Base-by-base conservation (phyloP, 768 basidiomycete species). In the Aureoboletus auriporus region DNA sequence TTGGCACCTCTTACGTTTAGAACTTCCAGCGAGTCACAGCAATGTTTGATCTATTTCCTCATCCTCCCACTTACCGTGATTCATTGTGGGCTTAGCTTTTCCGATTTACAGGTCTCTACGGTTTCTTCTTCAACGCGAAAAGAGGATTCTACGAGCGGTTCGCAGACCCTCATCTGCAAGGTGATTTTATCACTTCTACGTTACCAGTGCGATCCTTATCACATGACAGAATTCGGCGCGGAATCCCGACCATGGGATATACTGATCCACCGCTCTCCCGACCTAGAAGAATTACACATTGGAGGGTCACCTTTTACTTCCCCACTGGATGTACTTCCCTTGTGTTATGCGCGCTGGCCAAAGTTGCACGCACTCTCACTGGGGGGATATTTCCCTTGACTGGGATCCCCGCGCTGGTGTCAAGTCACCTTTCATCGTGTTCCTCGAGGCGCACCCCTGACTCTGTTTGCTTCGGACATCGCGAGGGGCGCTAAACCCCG, bases 281-380 rank as follows among this genome's bases (percentile, higher is more conserved):
- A 83, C 54, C 74, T 90, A 8, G 79, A 86, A 60, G 81, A 83
- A 46, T 73, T 90, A 5, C 64, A 70, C 38, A 73, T 89, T 28
- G 54, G 43, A 11, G 66, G 66, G 0, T 55, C 50, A 1, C 62
- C 65, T 1, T 64, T 68, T 42, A 46, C 55, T 28, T 55, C 60
- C 11, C 70, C 80, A 16, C 79, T 81, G 4, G 68, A 68, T 29
- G 75, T 78, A 3, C 77, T 75, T 17, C 71, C 71, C 1, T 68
- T 90, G 9, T 76, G 78, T 37, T 58, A 72, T 39, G 85, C 81
- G 9, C 77, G 77, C 45, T 90, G 87, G 87, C 84, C 84, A 4
- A 72, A 71, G 27, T 69, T 90, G 12, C 77, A 74, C 29, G 72
- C 76, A 31, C 71, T 90, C 12, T 69, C 72, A 3, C 69, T 90